Conservation (phyloP, 768 basidiomycete species). For the Pholiota conissans region DNA sequence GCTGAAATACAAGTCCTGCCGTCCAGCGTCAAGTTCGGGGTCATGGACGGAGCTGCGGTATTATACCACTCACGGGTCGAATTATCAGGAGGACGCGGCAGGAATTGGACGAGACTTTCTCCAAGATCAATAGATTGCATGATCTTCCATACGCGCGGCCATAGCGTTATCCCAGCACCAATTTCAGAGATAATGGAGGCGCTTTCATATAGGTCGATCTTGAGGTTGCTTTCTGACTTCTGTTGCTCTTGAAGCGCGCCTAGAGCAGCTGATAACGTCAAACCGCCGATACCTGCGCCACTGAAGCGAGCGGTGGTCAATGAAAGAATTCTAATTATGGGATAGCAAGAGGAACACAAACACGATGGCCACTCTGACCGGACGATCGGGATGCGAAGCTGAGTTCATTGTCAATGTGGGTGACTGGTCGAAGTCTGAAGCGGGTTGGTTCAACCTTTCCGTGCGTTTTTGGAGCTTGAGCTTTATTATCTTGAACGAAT, state of each 20-base stretch:
- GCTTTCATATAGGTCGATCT: constrained; percentile 43
- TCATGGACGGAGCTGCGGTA: background rate
- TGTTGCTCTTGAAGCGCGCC: constrained; percentile 14
- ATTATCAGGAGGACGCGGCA: constrained; percentile 16
- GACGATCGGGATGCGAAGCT: background rate
- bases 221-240: constrained; percentile 10
- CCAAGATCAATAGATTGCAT: constrained; percentile 39
- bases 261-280: constrained; percentile 21
- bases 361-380: background rate
- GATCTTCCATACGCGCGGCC: constrained; percentile 38
- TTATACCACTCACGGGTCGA: constrained; percentile 9
- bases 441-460: too few relatives aligned
- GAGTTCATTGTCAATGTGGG: too few relatives aligned
- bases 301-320: background rate
- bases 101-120: constrained; percentile 14
- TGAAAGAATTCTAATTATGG: background rate
- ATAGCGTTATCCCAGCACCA: constrained; percentile 45
- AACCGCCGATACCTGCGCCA: constrained; percentile 16
- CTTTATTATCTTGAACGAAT: too few relatives aligned
- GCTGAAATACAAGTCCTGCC: constrained; percentile 18
- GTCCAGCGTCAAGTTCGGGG: background rate
- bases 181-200: constrained; percentile 38
- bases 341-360: background rate
- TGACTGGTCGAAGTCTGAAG: too few relatives aligned
- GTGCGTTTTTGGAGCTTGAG: too few relatives aligned